Evolutionary conservation across 192 early-diverging fungal species (phyloP).

Genomic region (Backusella liffmaniae): DNA sequence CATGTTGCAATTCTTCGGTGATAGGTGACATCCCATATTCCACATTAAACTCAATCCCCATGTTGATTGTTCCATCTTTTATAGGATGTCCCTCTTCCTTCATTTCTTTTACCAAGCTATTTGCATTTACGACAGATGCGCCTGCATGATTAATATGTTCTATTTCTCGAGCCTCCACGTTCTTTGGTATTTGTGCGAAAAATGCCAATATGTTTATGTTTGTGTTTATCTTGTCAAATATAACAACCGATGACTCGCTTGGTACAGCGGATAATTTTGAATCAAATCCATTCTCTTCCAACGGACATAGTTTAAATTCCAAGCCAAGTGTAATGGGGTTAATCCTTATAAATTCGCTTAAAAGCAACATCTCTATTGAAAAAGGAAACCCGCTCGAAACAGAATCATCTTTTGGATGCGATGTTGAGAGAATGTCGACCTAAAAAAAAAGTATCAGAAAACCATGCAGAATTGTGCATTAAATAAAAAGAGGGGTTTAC

Average conservation of each 20-base stretch:
- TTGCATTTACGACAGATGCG: background rate
- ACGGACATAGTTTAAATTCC: conserved; percentile 7
- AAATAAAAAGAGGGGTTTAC: background rate
- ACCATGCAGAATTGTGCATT: background rate
- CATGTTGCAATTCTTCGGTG: background rate
- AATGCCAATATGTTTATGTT: conserved; percentile 8
- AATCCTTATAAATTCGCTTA: conserved; percentile 1
- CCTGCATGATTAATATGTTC: conserved; percentile 10
- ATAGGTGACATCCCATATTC: background rate
- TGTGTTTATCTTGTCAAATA: conserved; percentile 12
- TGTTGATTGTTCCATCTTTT: background rate
- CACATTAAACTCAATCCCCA: background rate
- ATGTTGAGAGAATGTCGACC: conserved; percentile 8
- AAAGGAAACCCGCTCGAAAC: background rate
- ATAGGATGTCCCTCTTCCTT: background rate
- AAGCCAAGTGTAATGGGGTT: background rate
- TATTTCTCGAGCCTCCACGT: background rate
- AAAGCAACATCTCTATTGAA: conserved; percentile 1
- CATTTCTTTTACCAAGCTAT: background rate
- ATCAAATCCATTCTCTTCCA: conserved; percentile 13
- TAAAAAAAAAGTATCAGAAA: background rate
- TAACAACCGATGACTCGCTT: background rate
- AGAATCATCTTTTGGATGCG: background rate
- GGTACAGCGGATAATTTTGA: background rate
- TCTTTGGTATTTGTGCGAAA: conserved; percentile 12